Evolutionary conservation across 768 basidiomycete species (phyloP).

Genomic region (Suillus brevipes): DNA sequence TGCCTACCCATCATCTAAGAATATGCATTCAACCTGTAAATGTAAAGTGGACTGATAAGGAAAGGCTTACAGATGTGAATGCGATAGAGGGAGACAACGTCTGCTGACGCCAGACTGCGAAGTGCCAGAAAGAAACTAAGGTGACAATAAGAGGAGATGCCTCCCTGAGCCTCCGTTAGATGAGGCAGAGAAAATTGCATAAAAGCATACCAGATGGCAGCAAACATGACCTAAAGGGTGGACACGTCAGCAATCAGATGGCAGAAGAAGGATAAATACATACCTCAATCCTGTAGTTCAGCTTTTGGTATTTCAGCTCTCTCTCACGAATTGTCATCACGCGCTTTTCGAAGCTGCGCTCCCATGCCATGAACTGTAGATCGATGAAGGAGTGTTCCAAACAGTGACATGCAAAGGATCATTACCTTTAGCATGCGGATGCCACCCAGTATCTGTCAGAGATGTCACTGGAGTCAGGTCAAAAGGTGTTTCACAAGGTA

Average conservation of each 20-base stretch:
- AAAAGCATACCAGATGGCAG: conserved; percentile 2
- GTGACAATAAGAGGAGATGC: conserved; percentile 58
- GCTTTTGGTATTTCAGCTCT: conserved; percentile 80
- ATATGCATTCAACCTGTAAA: neutral
- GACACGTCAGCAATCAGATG: conserved; percentile 6
- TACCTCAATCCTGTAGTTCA: conserved; percentile 88
- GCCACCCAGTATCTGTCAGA: conserved; percentile 65
- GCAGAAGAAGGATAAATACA: conserved; percentile 3
- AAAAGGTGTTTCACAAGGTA: neutral
- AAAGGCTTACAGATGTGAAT: conserved; percentile 61
- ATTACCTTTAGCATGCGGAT: conserved; percentile 84
- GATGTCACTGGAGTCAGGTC: neutral
- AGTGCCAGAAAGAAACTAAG: conserved; percentile 68
- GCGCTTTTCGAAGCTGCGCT: conserved; percentile 81
- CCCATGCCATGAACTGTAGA: conserved; percentile 88
- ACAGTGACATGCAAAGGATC: neutral
- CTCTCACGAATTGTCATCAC: conserved; percentile 73
- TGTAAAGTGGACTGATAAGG: neutral
- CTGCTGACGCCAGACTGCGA: conserved; percentile 67
- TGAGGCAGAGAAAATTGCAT: neutral
- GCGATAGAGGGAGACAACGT: conserved; percentile 80
- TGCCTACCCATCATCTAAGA: conserved; percentile 43
- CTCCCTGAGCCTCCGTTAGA: conserved; percentile 30
- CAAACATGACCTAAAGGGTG: conserved; percentile 22
- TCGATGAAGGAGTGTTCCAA: neutral